These are phyloP conservation scores for Hansenula anomala DNA, from an alignment of 1,139 yeast genomes.

Conservation along the genomic window DNA sequence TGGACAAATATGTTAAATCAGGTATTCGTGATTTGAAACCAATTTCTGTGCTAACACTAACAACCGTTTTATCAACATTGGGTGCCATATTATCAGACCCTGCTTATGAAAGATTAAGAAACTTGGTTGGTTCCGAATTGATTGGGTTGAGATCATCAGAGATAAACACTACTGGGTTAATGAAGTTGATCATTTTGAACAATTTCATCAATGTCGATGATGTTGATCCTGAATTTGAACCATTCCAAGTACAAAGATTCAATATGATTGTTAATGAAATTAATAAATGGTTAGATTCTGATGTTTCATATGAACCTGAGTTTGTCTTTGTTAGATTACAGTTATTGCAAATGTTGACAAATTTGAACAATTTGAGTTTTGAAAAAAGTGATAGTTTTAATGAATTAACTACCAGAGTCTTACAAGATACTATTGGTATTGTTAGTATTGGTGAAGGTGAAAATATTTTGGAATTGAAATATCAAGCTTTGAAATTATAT, in stretches of 20 bases:
- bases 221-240: constrained; percentile 26
- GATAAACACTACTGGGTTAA: constrained; percentile 38
- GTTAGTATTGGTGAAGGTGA: constrained; percentile 36
- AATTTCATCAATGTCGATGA: constrained; percentile 38
- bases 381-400: constrained; percentile 13
- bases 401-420: constrained; percentile 29
- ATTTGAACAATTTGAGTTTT: constrained; percentile 16
- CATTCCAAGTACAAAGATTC: constrained; percentile 56
- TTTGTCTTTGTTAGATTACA: constrained; percentile 49
- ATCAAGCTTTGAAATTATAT: constrained; percentile 43
- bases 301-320: constrained; percentile 51
- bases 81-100: constrained; percentile 32
- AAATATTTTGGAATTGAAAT: constrained; percentile 36
- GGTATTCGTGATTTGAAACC: constrained; percentile 21
- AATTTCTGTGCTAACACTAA: constrained; percentile 31
- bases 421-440: constrained; percentile 48
- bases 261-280: constrained; percentile 54
- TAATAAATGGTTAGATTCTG: constrained; percentile 55
- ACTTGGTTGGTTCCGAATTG: constrained; percentile 59
- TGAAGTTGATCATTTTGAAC: constrained; percentile 44
- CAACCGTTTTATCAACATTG: constrained; percentile 34
- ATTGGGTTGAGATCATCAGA: constrained; percentile 46
- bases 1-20: constrained; percentile 29
- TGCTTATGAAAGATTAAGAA: constrained; percentile 49
- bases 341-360: constrained; percentile 42